These are phyloP conservation scores for Diaporthe citriasiana DNA, from an alignment of 2,329 filamentous ascomycete species.

Conservation along the genomic window DNA sequence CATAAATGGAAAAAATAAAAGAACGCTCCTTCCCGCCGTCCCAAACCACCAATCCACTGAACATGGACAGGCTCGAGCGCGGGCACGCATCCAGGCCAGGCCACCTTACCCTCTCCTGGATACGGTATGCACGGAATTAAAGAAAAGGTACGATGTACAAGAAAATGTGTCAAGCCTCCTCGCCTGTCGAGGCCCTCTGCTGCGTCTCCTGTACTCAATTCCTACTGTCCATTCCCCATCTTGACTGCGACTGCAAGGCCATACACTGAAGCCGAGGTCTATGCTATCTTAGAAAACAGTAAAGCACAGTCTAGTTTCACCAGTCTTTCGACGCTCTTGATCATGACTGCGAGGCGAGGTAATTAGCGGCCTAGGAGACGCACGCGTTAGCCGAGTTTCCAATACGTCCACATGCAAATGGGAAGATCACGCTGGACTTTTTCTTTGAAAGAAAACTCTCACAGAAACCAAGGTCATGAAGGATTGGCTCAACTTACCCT, in stretches of 20 bases:
- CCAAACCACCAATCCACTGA: not conserved
- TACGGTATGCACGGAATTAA: conserved; percentile 20
- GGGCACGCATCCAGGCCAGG: not conserved
- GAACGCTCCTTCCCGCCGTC: not conserved
- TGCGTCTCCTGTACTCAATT: not conserved
- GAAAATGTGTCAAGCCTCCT: conserved; percentile 1
- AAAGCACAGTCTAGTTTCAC: not conserved
- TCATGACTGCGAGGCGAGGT: conserved; percentile 68
- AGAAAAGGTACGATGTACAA: conserved; percentile 19
- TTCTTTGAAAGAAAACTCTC: too few relatives aligned
- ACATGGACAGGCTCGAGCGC: not conserved
- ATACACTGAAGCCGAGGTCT: not conserved
- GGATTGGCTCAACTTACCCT: conserved; percentile 72
- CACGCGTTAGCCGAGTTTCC: conserved; percentile 38
- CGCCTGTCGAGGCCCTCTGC: not conserved
- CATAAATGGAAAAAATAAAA: not conserved
- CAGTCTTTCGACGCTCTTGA: not conserved
- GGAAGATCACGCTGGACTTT: not conserved
- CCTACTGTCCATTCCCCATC: too few relatives aligned
- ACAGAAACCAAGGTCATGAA: not conserved
- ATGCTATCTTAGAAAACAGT: not conserved
- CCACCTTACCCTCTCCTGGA: not conserved
- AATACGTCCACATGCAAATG: not conserved
- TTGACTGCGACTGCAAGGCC: not conserved
- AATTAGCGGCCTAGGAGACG: conserved; percentile 64